Base-by-base conservation (phyloP, 2,329 filamentous ascomycete genomes). In the Tolypocladium ophioglossoides region DNA sequence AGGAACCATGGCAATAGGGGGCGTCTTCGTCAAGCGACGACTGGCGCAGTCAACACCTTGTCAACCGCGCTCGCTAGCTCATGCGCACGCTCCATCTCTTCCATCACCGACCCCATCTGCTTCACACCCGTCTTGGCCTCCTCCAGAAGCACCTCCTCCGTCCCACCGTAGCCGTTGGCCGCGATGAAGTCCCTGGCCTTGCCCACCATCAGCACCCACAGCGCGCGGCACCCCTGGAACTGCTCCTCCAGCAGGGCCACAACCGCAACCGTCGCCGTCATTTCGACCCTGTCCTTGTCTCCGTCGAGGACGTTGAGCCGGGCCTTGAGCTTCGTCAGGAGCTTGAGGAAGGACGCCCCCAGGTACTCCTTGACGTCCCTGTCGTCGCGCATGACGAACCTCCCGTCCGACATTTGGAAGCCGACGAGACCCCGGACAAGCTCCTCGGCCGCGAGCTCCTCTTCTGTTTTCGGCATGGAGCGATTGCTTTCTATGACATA, bases 161-260 rank as follows among this genome's bases (percentile, higher is more conserved):
- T 12, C 16, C 18, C 27, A 2, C 4, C 9, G 18, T 12, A 32
- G 4, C 27, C 10, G 35, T 51, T 39, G 7, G 22, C 6, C 22
- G 30, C 9, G 18, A 52, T 27, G 41, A 30, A 52, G 40, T 48
- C 40, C 30, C 22, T 38, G 20, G 51, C 40, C 51, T 52, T 52
- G 40, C 32, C 22, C 40, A 38, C 51, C 51, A 52, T 52, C n/a
- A 52, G 51, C 51, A 52, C 41, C 51, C 51, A 52, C 34, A 52
- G 51, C 51, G 51, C 41, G n/a, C 12, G 51, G 41, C 51, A 52
- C 10, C 8, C 51, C 51, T 32, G 32, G 34, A 52, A 52, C 22
- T 52, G 51, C 40, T 47, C 51, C 41, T 52, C 51, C 18, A 52
- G 22, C 2, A 52, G 41, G 8, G 51, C 51, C 34, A 38, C 41